Evolutionary conservation across 305 asterid species (phyloP), one percentile per base, ranked within the genome.

Genomic region (Nicotiana rustica): DNA sequence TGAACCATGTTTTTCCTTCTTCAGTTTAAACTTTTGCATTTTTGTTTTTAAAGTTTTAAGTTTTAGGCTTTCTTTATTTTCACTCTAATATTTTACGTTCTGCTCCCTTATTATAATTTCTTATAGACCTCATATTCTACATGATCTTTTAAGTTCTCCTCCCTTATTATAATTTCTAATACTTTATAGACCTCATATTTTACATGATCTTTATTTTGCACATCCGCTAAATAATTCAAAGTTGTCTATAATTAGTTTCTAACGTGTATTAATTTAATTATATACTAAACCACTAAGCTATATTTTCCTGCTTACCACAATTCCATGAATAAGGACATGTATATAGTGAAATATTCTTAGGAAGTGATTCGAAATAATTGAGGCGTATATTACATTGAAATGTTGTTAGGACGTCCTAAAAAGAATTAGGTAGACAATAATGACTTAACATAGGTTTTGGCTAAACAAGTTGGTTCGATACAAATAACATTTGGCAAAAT

Each of bases 331-430:
- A 75, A 75, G 80, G 65, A 15, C 29, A 52, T 8, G 8, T 52
- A 52, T 52, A 75, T 52, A 52, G 55, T 61, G 65, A 52, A 19
- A 75, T 52, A 75, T 15, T 15, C 80, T 75, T 15, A 75, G 29
- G 17, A 52, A 75, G 49, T 75, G 31, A 75, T 73, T 75, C 10
- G 17, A 75, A 52, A 75, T 75, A 75, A 75, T 75, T 52, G 47
- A 1, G 4, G 12, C 1, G 29, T 7, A n/a, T 57, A 56, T 13
- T 31, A 5, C 18, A 1, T 66, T 31, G 44, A 66, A 17, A 66
- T 66, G 44, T 66, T 29, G 44, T 14, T 29, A 66, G 33, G 44
- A 66, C 44, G 10, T 66, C 44, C 10, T 4, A 66, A 66, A 29
- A 29, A 31, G 19, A 73, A 14, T 47, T 73, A 73, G 62, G 80